Conservation (phyloP, 805 yeast genomes). For the Candida ortonii region DNA sequence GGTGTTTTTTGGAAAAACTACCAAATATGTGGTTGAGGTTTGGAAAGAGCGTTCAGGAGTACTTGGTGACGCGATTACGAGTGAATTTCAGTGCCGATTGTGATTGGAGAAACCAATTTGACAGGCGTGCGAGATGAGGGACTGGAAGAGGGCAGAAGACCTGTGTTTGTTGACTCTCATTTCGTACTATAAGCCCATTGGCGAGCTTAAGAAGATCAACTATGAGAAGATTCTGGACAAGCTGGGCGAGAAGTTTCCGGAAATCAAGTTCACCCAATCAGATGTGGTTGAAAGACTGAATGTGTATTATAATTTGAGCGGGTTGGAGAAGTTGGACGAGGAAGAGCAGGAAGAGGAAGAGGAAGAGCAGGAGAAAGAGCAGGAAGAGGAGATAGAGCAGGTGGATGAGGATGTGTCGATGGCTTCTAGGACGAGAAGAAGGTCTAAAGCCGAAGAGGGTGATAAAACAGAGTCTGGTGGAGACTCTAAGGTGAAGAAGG, state of each 20-base stretch:
- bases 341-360: conserved; percentile 10
- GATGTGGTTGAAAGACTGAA: conserved; percentile 20
- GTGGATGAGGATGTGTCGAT: conserved; percentile 6
- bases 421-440: conserved; percentile 13
- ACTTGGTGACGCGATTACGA: no score
- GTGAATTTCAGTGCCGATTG: no score
- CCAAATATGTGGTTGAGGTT: no score
- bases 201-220: conserved; percentile 16
- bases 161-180: conserved; percentile 22
- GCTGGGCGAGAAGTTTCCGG: conserved; percentile 22
- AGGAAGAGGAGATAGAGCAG: conserved; percentile 1
- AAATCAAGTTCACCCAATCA: conserved; percentile 7
- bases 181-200: conserved; percentile 32
- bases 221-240: conserved; percentile 16
- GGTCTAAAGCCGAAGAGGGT: conserved; percentile 6
- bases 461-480: conserved; percentile 1
- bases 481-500: conserved; percentile 1
- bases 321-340: conserved; percentile 26
- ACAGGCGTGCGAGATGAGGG: conserved; percentile 11
- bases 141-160: conserved; percentile 26
- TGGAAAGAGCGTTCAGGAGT: no score
- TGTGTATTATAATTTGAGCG: conserved; percentile 29
- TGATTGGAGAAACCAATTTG: no score
- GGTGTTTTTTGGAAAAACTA: no score
- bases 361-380: conserved; percentile 3